These are phyloP conservation scores for Scheffersomyces parashehatae DNA, from an alignment of 1,139 yeast species.

Conservation along the genomic window DNA sequence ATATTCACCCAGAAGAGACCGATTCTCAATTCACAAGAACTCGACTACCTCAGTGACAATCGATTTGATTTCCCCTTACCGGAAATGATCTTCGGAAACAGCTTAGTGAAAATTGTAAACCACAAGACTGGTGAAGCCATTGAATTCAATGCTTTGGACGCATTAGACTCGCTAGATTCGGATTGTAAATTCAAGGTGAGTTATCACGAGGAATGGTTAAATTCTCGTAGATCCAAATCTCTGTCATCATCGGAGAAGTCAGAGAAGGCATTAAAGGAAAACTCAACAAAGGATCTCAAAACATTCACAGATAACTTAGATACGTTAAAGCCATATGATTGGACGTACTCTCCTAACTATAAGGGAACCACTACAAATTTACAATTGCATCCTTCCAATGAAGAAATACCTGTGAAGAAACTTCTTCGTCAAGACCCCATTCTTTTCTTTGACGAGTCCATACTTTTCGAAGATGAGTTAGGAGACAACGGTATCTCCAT, in stretches of 20 bases:
- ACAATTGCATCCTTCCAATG: conserved; percentile 21
- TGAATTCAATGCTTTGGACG: conserved; percentile 76
- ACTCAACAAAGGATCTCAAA: conserved; percentile 30
- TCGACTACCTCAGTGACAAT: conserved; percentile 66
- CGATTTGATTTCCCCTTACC: conserved; percentile 80
- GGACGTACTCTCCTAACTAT: conserved; percentile 91
- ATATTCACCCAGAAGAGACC: conserved; percentile 74
- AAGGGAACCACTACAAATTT: conserved; percentile 52
- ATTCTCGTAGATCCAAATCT: conserved; percentile 50
- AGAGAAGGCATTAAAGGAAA: conserved; percentile 30
- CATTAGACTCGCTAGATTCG: conserved; percentile 63
- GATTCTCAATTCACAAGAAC: conserved; percentile 70
- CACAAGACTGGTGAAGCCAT: conserved; percentile 48
- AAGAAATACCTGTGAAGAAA: conserved; percentile 66
- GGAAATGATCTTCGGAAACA: conserved; percentile 97
- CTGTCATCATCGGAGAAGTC: conserved; percentile 24
- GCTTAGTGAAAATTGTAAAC: conserved; percentile 54
- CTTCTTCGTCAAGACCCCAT: conserved; percentile 81
- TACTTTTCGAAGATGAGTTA: conserved; percentile 88
- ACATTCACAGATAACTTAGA: conserved; percentile 42
- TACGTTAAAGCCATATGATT: conserved; percentile 75
- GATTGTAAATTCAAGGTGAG: conserved; percentile 59
- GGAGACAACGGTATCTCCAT: conserved; percentile 94
- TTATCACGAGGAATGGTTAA: conserved; percentile 87
- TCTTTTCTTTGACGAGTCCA: conserved; percentile 82